Base-by-base conservation (phyloP, 257 asterid genomes). In the Lavandula angustifolia region DNA sequence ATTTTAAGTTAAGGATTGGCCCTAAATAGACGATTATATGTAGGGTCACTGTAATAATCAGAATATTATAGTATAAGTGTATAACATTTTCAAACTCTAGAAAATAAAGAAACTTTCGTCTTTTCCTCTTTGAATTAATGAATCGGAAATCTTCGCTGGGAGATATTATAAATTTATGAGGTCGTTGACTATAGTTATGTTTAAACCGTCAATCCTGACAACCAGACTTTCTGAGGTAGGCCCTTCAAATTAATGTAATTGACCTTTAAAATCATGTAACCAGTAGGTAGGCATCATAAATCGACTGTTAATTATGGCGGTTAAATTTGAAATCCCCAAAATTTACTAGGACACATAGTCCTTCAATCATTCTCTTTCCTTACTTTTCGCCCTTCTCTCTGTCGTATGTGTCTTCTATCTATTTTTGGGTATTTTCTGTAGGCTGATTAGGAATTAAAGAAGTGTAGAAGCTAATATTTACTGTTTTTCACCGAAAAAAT, bases 221-320 rank as follows among this genome's bases (percentile, higher is more conserved):
- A 54, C 42, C 9, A 17, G 42, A 46, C 10, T 54, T 59, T 55
- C 49, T 50, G 47, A 32, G 12, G 54, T 49, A 46, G 59, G 50
- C n/a, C 3, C n/a, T 42, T 75, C 56, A 34, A 59, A 44, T 66
- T 46, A 14, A 47, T 70, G 51, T 57, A 33, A 41, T 9, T 17
- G 37, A n/a, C 37, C 42, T 57, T 44, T 44, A 52, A 43, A 67
- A 32, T 46, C 47, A 57, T 42, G 46, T 35, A 68, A 66, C 29
- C 54, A 37, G 33, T 29, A 34, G 53, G 57, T 66, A 35, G 42
- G 46, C 70, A 37, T 63, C 46, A 57, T 64, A 16, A 63, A 62
- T 41, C 32, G 34, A 52, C 31, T 50, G 18, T 44, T 58, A 40
- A 54, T 43, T 68, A 16, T 54, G 46, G 18, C 4, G 43, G 51